Conservation (phyloP, 495 filamentous ascomycete species). For the Wilcoxina mikolae region DNA sequence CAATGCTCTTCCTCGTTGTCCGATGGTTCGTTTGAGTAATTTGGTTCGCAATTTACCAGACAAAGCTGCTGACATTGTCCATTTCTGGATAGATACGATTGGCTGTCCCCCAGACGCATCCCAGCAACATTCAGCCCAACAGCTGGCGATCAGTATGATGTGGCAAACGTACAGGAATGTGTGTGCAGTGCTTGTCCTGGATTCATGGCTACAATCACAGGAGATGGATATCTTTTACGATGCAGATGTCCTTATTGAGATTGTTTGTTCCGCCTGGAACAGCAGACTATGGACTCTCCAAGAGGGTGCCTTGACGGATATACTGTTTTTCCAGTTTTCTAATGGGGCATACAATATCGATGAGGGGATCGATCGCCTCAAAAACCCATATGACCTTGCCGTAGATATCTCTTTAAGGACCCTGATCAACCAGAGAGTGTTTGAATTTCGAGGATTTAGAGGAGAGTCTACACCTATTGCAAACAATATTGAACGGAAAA, state of each 20-base stretch:
- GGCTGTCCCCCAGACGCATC: conserved; percentile 12
- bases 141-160: conserved; percentile 20
- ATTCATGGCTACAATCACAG: neutral
- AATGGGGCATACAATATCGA: neutral
- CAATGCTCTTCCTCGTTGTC: neutral
- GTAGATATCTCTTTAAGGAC: too few relatives aligned
- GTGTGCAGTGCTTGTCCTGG: conserved; percentile 15
- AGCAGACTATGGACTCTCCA: neutral
- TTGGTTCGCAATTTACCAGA: neutral
- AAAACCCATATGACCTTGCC: too few relatives aligned
- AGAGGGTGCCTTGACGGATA: neutral
- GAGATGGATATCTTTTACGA: neutral
- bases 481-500: neutral
- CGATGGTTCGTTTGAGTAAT: neutral
- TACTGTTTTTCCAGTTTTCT: neutral
- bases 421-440: too few relatives aligned
- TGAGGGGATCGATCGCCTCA: neutral
- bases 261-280: neutral
- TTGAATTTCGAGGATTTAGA: too few relatives aligned
- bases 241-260: neutral
- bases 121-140: neutral
- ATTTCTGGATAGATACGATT: conserved; percentile 29
- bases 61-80: neutral
- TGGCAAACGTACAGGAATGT: conserved; percentile 17
- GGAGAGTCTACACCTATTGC: too few relatives aligned